A percentile compares a stretch with the other conserved stretches of the same genome.
phyloP scores from a whole-genome alignment of 805 yeast species.

The Suhomyces pyralidae region DNA sequence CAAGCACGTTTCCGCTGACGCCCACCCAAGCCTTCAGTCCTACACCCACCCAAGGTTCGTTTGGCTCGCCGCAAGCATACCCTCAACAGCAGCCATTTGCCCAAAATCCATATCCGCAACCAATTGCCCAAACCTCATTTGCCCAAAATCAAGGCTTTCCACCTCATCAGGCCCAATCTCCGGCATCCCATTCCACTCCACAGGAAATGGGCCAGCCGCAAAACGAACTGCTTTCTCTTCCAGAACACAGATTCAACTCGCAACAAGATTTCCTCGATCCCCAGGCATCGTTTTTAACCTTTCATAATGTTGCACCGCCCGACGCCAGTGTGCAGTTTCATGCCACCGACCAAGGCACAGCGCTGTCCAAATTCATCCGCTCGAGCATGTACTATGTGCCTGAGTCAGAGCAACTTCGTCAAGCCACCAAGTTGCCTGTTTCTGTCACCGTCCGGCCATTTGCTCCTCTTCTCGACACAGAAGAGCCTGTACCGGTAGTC shows the following conservation, averaged over 20 bases:
- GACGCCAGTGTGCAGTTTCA: constrained; percentile 67
- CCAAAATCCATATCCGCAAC: background rate
- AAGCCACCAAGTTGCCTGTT: constrained; percentile 71
- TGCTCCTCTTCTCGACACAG: constrained; percentile 53
- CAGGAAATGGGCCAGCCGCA: background rate
- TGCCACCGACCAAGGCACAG: constrained; percentile 77
- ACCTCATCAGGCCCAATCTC: background rate
- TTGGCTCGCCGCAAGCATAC: background rate
- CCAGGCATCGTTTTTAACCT: constrained; percentile 57
- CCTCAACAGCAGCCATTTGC: background rate
- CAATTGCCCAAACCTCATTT: background rate
- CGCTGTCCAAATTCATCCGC: constrained; percentile 77
- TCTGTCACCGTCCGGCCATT: constrained; percentile 83
- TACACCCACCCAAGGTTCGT: background rate
- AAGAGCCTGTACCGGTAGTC: constrained; percentile 64
- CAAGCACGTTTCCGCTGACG: constrained; percentile 1
- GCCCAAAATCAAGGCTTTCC: background rate
- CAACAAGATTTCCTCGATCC: constrained; percentile 29
- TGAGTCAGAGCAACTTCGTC: constrained; percentile 62
- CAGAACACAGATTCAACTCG: constrained; percentile 16
- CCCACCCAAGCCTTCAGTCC: background rate
- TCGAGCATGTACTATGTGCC: constrained; percentile 84
- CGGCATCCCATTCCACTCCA: background rate
- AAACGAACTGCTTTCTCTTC: constrained; percentile 7
- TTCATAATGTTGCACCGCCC: constrained; percentile 81